These are phyloP conservation scores for Penicillium sp. DNA, from an alignment of 2,329 filamentous ascomycete species.

Conservation along the genomic window DNA sequence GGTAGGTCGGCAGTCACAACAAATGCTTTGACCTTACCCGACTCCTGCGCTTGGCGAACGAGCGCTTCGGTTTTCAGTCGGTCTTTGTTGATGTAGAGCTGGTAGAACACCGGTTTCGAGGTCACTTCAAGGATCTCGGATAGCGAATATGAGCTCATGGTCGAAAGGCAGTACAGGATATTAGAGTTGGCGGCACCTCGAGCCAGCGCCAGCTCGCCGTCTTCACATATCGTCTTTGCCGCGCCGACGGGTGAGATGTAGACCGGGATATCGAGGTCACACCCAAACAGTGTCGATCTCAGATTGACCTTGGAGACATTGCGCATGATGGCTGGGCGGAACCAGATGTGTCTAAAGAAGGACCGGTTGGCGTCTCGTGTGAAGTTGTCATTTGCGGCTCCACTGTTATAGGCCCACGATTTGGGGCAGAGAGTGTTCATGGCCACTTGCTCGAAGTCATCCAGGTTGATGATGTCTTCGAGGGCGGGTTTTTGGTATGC, in stretches of 20 bases:
- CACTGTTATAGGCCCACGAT: slow-evolving; percentile 77
- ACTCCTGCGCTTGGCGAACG: slow-evolving; percentile 2
- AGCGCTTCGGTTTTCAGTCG: slow-evolving; percentile 9
- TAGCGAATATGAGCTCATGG: slow-evolving; percentile 7
- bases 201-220: slow-evolving; percentile 8
- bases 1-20: slow-evolving; percentile 13
- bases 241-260: slow-evolving; percentile 10
- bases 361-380: slow-evolving; percentile 44
- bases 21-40: slow-evolving; percentile 6
- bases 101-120: slow-evolving; percentile 7
- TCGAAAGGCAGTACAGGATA: slow-evolving; percentile 7
- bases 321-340: slow-evolving; percentile 50
- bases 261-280: slow-evolving; percentile 11
- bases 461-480: slow-evolving; percentile 49
- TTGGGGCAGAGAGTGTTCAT: slow-evolving; percentile 82
- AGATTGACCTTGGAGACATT: slow-evolving; percentile 42
- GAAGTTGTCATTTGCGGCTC: slow-evolving; percentile 48
- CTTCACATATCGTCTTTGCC: slow-evolving; percentile 9
- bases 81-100: slow-evolving; percentile 12
- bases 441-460: slow-evolving; percentile 51
- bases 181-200: slow-evolving; percentile 5
- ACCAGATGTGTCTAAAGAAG: slow-evolving; percentile 48
- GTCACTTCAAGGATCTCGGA: slow-evolving; percentile 8
- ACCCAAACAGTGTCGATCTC: slow-evolving; percentile 5
- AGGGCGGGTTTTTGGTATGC: slow-evolving; percentile 45